phyloP scores from a whole-genome alignment of 2,329 filamentous ascomycete species.

The Diaporthe ilicicola region DNA sequence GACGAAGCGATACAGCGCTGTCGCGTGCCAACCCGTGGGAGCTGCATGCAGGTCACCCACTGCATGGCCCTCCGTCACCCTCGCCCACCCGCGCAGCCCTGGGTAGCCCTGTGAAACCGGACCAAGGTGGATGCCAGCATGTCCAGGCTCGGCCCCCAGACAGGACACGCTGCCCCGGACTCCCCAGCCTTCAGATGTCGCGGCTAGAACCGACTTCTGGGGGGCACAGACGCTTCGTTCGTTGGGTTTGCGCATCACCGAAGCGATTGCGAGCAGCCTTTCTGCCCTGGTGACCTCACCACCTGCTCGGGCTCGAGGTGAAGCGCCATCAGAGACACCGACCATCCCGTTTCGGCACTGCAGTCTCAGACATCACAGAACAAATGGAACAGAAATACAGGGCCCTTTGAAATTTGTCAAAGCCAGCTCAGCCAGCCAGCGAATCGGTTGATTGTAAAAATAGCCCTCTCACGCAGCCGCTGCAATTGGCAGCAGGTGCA shows the following conservation, averaged over 20 bases:
- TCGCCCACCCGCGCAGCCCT: conserved; percentile 11
- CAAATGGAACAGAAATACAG: background rate
- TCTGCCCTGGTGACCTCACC: background rate
- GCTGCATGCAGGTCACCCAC: conserved; percentile 19
- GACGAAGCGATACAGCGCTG: conserved; percentile 12
- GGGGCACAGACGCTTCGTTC: background rate
- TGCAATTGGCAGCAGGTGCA: conserved; percentile 14
- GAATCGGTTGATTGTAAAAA: conserved; percentile 28
- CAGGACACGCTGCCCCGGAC: background rate
- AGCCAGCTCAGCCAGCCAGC: background rate
- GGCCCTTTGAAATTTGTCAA: background rate
- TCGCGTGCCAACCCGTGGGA: conserved; percentile 25
- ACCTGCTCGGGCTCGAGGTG: background rate
- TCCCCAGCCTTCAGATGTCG: background rate
- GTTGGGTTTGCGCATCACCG: background rate
- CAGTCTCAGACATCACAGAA: background rate
- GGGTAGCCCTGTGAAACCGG: background rate
- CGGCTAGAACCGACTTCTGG: background rate
- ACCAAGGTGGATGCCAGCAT: background rate
- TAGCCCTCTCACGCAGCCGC: conserved; percentile 27
- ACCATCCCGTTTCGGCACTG: background rate
- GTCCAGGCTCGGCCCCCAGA: conserved; percentile 7
- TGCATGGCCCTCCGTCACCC: conserved; percentile 12
- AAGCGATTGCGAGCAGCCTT: background rate
- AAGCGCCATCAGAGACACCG: background rate